Conservation (phyloP, 768 basidiomycete species). For the Mycena alexandri region DNA sequence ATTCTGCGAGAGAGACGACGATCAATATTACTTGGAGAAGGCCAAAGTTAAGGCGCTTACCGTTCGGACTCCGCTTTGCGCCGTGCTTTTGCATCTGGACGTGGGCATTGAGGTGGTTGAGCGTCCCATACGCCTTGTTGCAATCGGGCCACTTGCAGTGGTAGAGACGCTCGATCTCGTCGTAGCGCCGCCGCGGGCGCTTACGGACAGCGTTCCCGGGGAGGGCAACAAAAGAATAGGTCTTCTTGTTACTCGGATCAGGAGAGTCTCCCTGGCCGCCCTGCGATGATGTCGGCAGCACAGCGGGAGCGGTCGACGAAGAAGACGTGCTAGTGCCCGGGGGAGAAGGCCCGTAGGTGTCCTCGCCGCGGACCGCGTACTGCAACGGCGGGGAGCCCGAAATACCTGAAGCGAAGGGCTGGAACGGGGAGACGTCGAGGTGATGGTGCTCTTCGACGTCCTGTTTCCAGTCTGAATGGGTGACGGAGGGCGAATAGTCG, state of each 20-base stretch:
- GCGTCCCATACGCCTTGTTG: constrained; percentile 90
- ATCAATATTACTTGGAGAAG: constrained; percentile 23
- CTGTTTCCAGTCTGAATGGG: constrained; percentile 52
- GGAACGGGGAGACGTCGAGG: constrained; percentile 63
- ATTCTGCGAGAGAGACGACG: constrained; percentile 75
- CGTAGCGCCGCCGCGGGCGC: constrained; percentile 87
- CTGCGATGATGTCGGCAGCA: constrained; percentile 15
- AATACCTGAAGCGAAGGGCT: constrained; percentile 56
- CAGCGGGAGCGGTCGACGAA: constrained; percentile 48
- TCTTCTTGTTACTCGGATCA: constrained; percentile 66
- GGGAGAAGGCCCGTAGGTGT: constrained; percentile 71
- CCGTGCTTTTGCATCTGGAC: constrained; percentile 99
- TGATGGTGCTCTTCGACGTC: constrained; percentile 33
- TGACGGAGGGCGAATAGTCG: constrained; percentile 48
- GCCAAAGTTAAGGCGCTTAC: constrained; percentile 59
- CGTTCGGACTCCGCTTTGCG: constrained; percentile 86
- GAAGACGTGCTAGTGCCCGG: constrained; percentile 73
- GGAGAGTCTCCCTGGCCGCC: constrained; percentile 38
- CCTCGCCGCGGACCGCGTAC: constrained; percentile 58
- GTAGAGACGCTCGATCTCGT: constrained; percentile 96
- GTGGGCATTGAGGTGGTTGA: constrained; percentile 98
- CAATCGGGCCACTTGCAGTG: constrained; percentile 85
- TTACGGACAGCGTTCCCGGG: constrained; percentile 87
- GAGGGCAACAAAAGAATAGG: constrained; percentile 85
- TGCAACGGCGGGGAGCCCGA: constrained; percentile 49